phyloP scores from a whole-genome alignment of 192 early-diverging fungal species.

The Phycomyces nitens region DNA sequence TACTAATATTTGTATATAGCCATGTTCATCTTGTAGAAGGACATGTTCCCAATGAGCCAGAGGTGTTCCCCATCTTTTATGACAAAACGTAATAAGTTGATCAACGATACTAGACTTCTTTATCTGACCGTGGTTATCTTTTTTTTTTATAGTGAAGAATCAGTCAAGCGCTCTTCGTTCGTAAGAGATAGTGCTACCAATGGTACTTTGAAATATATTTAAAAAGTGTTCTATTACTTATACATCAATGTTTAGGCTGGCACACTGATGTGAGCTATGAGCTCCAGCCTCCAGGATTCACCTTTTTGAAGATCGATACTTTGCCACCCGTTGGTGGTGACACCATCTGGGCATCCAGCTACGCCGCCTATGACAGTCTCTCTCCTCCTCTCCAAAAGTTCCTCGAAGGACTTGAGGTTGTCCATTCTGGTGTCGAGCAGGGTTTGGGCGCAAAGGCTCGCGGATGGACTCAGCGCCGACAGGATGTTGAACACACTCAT shows the following conservation, averaged over 20 bases:
- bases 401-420: conserved; percentile 23
- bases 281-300: conserved; percentile 20
- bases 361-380: conserved; percentile 26
- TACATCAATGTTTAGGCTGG: conserved; percentile 3
- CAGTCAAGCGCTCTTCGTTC: not conserved
- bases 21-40: not conserved
- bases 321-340: conserved; percentile 29
- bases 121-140: too few species aligned
- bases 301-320: conserved; percentile 27
- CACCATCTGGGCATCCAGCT: conserved; percentile 18
- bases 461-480: conserved; percentile 21
- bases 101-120: not conserved
- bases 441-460: not conserved
- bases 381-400: conserved; percentile 18
- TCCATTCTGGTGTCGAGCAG: conserved; percentile 26
- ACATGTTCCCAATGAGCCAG: conserved; percentile 1
- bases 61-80: conserved; percentile 3
- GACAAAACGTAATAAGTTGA: not conserved
- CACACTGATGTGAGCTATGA: conserved; percentile 31
- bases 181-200: too few species aligned
- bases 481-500: conserved; percentile 32
- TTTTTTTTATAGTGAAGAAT: not conserved
- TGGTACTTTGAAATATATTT: too few species aligned
- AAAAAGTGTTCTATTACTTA: too few species aligned
- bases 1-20: not conserved